Conservation (phyloP, 371 early-diverging fungal species). For the Fennellomyces sp. region DNA sequence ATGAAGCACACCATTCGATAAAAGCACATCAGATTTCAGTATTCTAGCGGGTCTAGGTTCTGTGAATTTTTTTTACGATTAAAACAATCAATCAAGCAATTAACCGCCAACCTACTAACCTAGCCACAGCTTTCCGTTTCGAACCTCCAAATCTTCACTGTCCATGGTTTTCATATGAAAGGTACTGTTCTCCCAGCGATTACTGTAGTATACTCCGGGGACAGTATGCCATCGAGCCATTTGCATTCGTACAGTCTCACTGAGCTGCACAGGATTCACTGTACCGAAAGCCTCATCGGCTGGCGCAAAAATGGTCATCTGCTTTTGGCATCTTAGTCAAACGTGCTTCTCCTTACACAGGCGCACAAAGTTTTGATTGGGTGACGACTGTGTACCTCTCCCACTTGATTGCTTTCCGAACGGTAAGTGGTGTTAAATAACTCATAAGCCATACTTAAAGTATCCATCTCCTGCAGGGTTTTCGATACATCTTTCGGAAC, state of each 20-base stretch:
- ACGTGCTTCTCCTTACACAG: not conserved
- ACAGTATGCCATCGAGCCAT: not conserved
- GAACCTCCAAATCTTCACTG: not conserved
- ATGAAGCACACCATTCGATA: not conserved
- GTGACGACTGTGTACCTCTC: not conserved
- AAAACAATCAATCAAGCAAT: not conserved
- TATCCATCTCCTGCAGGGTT: not conserved
- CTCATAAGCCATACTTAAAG: not conserved
- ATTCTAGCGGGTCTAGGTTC: not conserved
- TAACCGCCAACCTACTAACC: not conserved
- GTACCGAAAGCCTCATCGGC: not conserved
- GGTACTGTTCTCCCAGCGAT: not conserved
- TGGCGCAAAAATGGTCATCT: not conserved
- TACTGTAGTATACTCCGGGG: not conserved
- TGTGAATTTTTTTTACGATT: not conserved
- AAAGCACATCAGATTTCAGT: not conserved
- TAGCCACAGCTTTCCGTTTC: not conserved
- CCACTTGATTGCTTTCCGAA: not conserved
- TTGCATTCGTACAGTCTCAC: not conserved
- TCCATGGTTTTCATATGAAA: not conserved
- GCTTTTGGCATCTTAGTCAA: constrained; percentile 1
- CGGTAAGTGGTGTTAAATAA: not conserved
- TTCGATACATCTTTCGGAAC: not conserved
- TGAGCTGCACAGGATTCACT: not conserved
- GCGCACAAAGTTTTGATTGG: not conserved